Percentiles rank a stretch among this genome's conserved stretches.
These are phyloP conservation scores for Stellera chamaejasme DNA, from an alignment of 345 rosid genomes.

Conservation along the genomic window DNA sequence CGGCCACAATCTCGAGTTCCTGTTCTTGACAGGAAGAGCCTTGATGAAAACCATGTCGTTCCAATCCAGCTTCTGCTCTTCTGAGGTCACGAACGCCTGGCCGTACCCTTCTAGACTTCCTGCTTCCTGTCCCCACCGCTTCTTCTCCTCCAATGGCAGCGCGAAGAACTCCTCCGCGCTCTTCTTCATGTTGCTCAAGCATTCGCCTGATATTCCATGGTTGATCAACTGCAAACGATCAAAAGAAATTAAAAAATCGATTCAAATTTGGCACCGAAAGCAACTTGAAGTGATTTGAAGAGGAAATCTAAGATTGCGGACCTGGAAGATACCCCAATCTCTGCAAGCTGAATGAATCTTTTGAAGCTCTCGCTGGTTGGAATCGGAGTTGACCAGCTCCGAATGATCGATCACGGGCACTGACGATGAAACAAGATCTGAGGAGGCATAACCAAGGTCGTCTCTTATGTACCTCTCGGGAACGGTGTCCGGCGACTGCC, in stretches of 20 bases:
- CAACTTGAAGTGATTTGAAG: too few relatives aligned
- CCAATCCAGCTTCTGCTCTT: constrained; percentile 50
- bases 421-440: too few relatives aligned
- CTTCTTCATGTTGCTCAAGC: constrained; percentile 28
- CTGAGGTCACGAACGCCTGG: constrained; percentile 43
- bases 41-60: constrained; percentile 40
- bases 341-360: constrained; percentile 23
- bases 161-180: constrained; percentile 29
- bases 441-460: not conserved
- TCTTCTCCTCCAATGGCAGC: constrained; percentile 33
- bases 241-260: too few relatives aligned
- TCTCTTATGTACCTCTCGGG: constrained; percentile 21
- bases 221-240: constrained; percentile 22
- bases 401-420: too few relatives aligned
- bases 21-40: constrained; percentile 15
- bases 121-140: constrained; percentile 26
- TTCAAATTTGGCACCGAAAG: too few relatives aligned
- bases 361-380: constrained; percentile 14
- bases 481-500: constrained; percentile 9
- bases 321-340: constrained; percentile 29
- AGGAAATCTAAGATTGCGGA: not conserved
- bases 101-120: constrained; percentile 40
- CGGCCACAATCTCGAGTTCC: constrained; percentile 34
- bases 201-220: constrained; percentile 28
- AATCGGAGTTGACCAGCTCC: too few relatives aligned